Conservation (phyloP, 805 yeast genomes). For the Saccharomycopsis fermentans region DNA sequence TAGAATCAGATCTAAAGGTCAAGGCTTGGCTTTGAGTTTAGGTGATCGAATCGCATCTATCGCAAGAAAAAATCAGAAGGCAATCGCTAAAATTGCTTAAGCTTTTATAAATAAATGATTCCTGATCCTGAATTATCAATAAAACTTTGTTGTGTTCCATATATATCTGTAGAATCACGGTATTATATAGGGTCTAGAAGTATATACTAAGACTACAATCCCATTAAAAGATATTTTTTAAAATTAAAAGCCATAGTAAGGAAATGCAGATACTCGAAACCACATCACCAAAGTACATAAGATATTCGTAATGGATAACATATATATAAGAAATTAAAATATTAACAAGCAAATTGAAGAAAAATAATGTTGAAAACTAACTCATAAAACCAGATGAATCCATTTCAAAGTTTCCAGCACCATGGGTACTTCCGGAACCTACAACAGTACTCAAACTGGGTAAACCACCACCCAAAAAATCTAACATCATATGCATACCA, state of each 20-base stretch:
- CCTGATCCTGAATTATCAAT: not conserved
- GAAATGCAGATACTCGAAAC: too few species aligned
- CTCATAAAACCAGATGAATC: slow-evolving; percentile 6
- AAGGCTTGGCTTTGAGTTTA: slow-evolving; percentile 87
- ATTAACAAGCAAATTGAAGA: not conserved
- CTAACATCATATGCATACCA: slow-evolving; percentile 88
- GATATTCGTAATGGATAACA: not conserved
- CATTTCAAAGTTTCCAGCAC: not conserved
- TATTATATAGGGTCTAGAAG: too few species aligned
- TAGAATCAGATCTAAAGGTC: slow-evolving; percentile 94
- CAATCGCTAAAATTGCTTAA: not conserved
- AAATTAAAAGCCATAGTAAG: too few species aligned
- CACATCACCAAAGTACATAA: too few species aligned
- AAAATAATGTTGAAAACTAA: not conserved
- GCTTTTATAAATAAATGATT: not conserved
- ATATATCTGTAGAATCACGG: not conserved
- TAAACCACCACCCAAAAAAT: slow-evolving; percentile 64
- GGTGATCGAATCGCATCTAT: slow-evolving; percentile 90
- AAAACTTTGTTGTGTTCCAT: not conserved
- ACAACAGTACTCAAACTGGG: slow-evolving; percentile 35
- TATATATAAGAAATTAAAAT: not conserved
- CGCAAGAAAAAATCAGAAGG: slow-evolving; percentile 38
- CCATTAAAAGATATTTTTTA: too few species aligned
- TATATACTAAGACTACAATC: too few species aligned
- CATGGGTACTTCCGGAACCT: not conserved